A percentile compares a stretch with the other conserved stretches of the same genome.
Conservation (phyloP, 257 asterid genomes). For the Leonotis leonurus region DNA sequence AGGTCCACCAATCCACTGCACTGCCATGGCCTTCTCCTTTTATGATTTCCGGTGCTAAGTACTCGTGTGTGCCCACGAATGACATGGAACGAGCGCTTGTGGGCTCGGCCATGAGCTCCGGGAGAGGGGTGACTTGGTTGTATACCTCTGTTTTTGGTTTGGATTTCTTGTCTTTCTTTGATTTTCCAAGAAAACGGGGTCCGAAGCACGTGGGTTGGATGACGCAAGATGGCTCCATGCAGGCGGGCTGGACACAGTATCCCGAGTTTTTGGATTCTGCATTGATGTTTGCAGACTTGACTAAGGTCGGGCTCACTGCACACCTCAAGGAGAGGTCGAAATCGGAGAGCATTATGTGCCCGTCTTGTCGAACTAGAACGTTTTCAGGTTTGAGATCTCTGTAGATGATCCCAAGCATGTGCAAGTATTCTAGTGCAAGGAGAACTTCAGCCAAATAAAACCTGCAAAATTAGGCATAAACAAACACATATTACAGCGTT, state of each 20-base stretch:
- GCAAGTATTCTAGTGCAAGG: constrained; percentile 55
- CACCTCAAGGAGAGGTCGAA: constrained; percentile 68
- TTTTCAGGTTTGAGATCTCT: constrained; percentile 68
- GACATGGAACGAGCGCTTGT: constrained; percentile 56
- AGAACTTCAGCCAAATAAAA: constrained; percentile 64
- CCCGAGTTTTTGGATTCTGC: constrained; percentile 38
- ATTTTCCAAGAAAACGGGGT: constrained; percentile 35
- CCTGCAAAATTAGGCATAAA: constrained; percentile 28
- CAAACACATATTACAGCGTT: not conserved
- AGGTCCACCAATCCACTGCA: constrained; percentile 64
- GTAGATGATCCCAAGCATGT: constrained; percentile 67
- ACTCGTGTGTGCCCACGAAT: constrained; percentile 53
- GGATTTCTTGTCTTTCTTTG: constrained; percentile 39
- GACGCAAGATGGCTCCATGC: constrained; percentile 49
- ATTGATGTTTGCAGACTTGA: constrained; percentile 36
- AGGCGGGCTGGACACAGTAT: constrained; percentile 36
- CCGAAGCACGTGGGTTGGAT: constrained; percentile 54
- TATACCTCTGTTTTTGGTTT: constrained; percentile 24
- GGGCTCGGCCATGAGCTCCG: constrained; percentile 57
- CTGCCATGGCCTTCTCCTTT: constrained; percentile 62
- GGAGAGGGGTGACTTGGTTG: constrained; percentile 38
- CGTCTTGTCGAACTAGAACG: constrained; percentile 52
- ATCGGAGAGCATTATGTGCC: constrained; percentile 70
- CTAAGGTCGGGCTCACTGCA: constrained; percentile 51
- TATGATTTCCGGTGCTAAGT: constrained; percentile 51